phyloP scores from a whole-genome alignment of 1,284 basidiomycete genomes.

The Cystobasidium pallidum region DNA sequence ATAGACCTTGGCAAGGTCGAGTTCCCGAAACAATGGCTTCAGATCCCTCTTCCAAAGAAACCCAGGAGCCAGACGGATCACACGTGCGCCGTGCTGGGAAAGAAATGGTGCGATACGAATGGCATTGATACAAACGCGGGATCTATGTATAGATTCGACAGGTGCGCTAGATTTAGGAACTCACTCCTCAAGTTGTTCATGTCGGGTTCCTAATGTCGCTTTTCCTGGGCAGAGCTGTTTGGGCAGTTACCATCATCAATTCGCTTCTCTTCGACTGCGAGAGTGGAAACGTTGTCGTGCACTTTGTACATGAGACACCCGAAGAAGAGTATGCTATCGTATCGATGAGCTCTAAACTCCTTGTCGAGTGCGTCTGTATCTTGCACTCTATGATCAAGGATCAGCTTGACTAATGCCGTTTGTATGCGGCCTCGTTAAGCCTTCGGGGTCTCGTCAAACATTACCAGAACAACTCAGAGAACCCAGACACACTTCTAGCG shows the following conservation, averaged over 20 bases:
- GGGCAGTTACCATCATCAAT: constrained; percentile 26
- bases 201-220: too few relatives aligned
- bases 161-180: too few relatives aligned
- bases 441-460: neutral
- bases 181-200: too few relatives aligned
- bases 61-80: neutral
- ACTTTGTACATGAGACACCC: constrained; percentile 2
- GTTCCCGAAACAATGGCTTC: constrained; percentile 16
- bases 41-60: neutral
- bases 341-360: neutral
- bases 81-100: neutral
- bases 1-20: constrained; percentile 23
- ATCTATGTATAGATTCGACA: constrained; percentile 5
- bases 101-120: neutral
- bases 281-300: neutral
- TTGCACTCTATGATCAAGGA: too few relatives aligned
- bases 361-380: neutral
- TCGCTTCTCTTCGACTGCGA: constrained; percentile 18
- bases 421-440: neutral
- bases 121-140: neutral
- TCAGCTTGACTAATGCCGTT: too few relatives aligned
- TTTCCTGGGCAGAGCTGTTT: constrained; percentile 25
- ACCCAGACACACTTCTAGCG: neutral
- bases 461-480: neutral
- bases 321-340: constrained; percentile 9